Percentiles rank a stretch among this genome's conserved stretches.
Evolutionary conservation across 2,329 filamentous ascomycete genomes (phyloP).

Genomic region (Falciphora oryzae): DNA sequence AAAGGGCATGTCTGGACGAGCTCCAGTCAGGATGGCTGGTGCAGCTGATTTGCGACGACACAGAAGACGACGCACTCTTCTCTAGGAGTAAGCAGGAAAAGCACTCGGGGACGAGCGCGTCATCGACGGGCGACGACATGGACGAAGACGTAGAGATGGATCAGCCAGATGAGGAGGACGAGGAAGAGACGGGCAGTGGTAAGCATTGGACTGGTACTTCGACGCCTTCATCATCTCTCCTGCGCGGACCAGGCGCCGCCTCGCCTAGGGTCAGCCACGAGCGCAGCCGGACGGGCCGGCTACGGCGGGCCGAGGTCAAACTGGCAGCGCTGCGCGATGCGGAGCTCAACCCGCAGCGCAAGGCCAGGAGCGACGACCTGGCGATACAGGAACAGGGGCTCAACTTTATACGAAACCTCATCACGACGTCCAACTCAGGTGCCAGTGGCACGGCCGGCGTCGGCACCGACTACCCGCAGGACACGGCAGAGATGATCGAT

Average conservation of each 20-base stretch:
- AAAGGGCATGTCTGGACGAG: slow-evolving; percentile 71
- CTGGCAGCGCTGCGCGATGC: slow-evolving; percentile 52
- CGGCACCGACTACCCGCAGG: slow-evolving; percentile 42
- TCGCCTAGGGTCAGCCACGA: slow-evolving; percentile 16
- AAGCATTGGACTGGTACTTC: background rate
- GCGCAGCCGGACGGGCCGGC: slow-evolving; percentile 30
- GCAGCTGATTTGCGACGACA: slow-evolving; percentile 64
- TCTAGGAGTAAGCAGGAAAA: slow-evolving; percentile 19
- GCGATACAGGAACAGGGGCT: slow-evolving; percentile 88
- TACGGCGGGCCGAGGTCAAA: slow-evolving; percentile 45
- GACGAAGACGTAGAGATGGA: slow-evolving; percentile 56
- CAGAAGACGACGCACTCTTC: slow-evolving; percentile 45
- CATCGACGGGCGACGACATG: slow-evolving; percentile 17
- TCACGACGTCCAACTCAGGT: slow-evolving; percentile 49
- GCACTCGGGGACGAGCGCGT: slow-evolving; percentile 12
- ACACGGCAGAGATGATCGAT: slow-evolving; percentile 72
- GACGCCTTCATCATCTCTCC: background rate
- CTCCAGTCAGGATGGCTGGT: slow-evolving; percentile 76
- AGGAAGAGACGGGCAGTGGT: slow-evolving; percentile 14
- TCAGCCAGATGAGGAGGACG: slow-evolving; percentile 35
- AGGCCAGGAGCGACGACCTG: slow-evolving; percentile 70
- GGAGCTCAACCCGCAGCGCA: slow-evolving; percentile 62
- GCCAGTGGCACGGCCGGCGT: slow-evolving; percentile 30
- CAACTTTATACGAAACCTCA: slow-evolving; percentile 84
- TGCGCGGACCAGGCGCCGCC: slow-evolving; percentile 16